phyloP scores from a whole-genome alignment of 2,329 filamentous ascomycete genomes.

The Alternaria conjuncta region DNA sequence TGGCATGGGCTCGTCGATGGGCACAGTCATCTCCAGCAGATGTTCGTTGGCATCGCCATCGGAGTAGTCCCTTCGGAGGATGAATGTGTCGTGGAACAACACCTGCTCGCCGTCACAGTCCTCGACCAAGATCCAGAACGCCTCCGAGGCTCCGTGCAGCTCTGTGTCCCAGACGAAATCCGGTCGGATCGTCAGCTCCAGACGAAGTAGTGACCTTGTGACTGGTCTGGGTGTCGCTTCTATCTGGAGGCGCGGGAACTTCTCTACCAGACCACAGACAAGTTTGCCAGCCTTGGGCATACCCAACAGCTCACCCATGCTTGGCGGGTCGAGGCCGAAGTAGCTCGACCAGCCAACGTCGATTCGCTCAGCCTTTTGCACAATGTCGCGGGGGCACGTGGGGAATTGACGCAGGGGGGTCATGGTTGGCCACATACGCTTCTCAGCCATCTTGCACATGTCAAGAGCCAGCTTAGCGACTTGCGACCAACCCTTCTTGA shows the following conservation, averaged over 20 bases:
- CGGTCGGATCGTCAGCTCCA: constrained; percentile 89
- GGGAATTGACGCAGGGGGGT: constrained; percentile 88
- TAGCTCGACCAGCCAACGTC: constrained; percentile 93
- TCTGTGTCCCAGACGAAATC: constrained; percentile 96
- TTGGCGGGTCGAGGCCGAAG: constrained; percentile 93
- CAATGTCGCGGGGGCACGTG: constrained; percentile 79
- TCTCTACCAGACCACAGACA: constrained; percentile 85
- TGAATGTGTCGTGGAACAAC: constrained; percentile 91
- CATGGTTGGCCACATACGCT: constrained; percentile 99
- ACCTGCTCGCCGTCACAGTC: constrained; percentile 98
- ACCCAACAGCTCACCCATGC: constrained; percentile 92
- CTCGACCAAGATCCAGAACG: constrained; percentile 96
- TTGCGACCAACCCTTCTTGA: constrained; percentile 94
- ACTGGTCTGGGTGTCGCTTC: constrained; percentile 94
- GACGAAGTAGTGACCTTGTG: constrained; percentile 88
- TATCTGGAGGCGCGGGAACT: constrained; percentile 91
- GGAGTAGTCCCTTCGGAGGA: constrained; percentile 89
- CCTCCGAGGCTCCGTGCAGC: constrained; percentile 85
- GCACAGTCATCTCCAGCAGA: constrained; percentile 92
- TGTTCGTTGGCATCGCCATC: constrained; percentile 88
- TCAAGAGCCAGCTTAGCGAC: constrained; percentile 92
- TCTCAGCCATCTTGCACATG: constrained; percentile 98
- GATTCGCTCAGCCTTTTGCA: constrained; percentile 92
- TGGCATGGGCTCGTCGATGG: constrained; percentile 96
- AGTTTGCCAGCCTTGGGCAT: constrained; percentile 86